phyloP scores from a whole-genome alignment of 2,329 filamentous ascomycete genomes.

The Mollisiaceae sp. region DNA sequence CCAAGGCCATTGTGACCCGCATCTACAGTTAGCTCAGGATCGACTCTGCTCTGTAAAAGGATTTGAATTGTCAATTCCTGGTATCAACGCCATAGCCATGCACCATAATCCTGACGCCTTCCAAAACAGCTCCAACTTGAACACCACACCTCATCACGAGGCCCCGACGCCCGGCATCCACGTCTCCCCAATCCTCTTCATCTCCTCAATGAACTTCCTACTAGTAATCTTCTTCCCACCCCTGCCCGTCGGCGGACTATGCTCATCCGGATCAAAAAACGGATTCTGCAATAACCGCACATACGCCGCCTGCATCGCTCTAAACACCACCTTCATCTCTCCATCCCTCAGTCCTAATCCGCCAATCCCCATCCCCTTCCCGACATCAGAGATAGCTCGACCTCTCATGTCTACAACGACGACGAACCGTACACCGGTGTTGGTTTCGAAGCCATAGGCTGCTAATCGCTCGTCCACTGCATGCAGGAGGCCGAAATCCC shows the following conservation, averaged over 20 bases:
- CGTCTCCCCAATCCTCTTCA: conserved; percentile 81
- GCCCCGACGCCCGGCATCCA: conserved; percentile 77
- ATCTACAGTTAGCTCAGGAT: neutral
- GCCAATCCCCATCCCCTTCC: conserved; percentile 43
- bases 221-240: conserved; percentile 78
- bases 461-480: conserved; percentile 92
- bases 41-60: neutral
- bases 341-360: conserved; percentile 77
- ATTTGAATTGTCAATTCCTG: neutral
- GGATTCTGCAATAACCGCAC: conserved; percentile 89
- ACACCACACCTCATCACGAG: conserved; percentile 43
- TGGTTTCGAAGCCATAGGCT: conserved; percentile 95
- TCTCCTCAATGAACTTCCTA: conserved; percentile 78
- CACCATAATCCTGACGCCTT: conserved; percentile 3
- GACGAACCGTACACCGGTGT: conserved; percentile 90
- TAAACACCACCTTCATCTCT: conserved; percentile 89
- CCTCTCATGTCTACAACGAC: conserved; percentile 91
- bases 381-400: conserved; percentile 43
- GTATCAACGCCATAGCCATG: neutral
- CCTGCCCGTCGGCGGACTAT: conserved; percentile 62
- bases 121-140: conserved; percentile 45
- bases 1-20: neutral
- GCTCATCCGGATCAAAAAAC: conserved; percentile 90
- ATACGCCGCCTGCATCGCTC: conserved; percentile 91
- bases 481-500: conserved; percentile 90